Conservation (phyloP, 257 asterid genomes). For the Ilex aquifolium region DNA sequence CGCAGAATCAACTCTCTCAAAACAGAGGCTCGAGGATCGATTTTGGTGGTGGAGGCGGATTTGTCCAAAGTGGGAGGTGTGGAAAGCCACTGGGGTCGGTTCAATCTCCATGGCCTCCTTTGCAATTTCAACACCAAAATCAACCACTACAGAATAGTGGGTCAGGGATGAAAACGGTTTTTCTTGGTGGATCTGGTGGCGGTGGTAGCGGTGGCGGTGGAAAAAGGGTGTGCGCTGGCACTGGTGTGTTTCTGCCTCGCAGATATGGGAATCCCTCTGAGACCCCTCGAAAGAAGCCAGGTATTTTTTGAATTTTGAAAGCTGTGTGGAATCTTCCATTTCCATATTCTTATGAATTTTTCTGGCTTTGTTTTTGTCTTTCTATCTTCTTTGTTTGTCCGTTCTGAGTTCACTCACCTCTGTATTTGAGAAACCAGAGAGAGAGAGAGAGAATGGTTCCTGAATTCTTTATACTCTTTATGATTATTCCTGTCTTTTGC, state of each 20-base stretch:
- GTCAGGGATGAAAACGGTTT: not conserved
- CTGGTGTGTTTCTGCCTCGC: not conserved
- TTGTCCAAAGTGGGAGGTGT: not conserved
- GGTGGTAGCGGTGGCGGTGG: no score
- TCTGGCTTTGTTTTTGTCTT: no score
- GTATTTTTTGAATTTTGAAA: not conserved
- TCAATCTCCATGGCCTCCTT: not conserved
- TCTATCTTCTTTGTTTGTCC: no score
- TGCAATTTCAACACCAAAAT: not conserved
- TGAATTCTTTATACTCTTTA: no score
- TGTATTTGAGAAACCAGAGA: no score
- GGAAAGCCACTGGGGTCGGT: not conserved
- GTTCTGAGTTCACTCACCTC: no score
- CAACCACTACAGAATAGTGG: not conserved
- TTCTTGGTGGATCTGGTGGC: not conserved
- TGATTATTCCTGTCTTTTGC: no score
- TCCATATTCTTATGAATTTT: no score
- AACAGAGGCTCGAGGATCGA: not conserved
- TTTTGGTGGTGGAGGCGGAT: no score
- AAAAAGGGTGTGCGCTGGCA: not conserved
- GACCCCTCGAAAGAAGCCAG: not conserved
- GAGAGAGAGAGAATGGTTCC: no score
- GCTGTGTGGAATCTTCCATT: no score
- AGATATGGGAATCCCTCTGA: not conserved
- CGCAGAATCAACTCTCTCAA: not conserved